These are phyloP conservation scores for Tylopilus plumbeoviolaceoides DNA, from an alignment of 768 basidiomycete species.

Conservation along the genomic window DNA sequence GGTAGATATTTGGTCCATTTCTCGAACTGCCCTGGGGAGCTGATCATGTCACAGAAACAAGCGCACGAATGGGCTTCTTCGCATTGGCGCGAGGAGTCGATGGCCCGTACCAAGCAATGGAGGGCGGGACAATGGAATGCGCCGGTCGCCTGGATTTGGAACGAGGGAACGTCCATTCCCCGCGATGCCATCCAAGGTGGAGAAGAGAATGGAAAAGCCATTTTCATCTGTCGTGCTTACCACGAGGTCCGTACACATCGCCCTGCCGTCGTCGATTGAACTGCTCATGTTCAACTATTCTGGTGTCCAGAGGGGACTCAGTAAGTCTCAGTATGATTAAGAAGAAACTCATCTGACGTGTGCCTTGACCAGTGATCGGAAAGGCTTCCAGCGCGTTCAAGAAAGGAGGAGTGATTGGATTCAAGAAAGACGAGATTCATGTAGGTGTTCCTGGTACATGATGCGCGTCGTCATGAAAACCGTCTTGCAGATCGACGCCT, in stretches of 20 bases:
- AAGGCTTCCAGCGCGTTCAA: slow-evolving; percentile 57
- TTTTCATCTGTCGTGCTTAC: slow-evolving; percentile 61
- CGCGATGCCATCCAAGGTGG: slow-evolving; percentile 53
- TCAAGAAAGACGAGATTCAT: slow-evolving; percentile 51
- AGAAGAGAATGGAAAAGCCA: slow-evolving; percentile 43
- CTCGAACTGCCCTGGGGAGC: not conserved
- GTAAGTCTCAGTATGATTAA: slow-evolving; percentile 32
- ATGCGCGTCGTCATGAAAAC: not conserved
- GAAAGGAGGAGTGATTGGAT: slow-evolving; percentile 65
- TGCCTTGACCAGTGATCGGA: slow-evolving; percentile 48
- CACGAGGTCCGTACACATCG: slow-evolving; percentile 41
- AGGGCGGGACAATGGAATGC: slow-evolving; percentile 38
- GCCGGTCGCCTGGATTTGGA: slow-evolving; percentile 61
- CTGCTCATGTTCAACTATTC: slow-evolving; percentile 2
- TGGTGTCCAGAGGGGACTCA: slow-evolving; percentile 44
- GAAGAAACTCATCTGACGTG: not conserved
- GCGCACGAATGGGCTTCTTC: slow-evolving; percentile 45
- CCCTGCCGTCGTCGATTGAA: not conserved
- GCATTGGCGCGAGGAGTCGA: slow-evolving; percentile 57
- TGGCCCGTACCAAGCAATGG: slow-evolving; percentile 49
- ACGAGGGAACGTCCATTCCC: slow-evolving; percentile 57
- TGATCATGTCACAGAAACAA: slow-evolving; percentile 38
- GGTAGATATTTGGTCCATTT: slow-evolving; percentile 30
- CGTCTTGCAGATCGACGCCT: slow-evolving; percentile 48
- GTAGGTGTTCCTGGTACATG: slow-evolving; percentile 33